Base-by-base conservation (phyloP, 306 rosid species). In the Ceratonia siliqua region DNA sequence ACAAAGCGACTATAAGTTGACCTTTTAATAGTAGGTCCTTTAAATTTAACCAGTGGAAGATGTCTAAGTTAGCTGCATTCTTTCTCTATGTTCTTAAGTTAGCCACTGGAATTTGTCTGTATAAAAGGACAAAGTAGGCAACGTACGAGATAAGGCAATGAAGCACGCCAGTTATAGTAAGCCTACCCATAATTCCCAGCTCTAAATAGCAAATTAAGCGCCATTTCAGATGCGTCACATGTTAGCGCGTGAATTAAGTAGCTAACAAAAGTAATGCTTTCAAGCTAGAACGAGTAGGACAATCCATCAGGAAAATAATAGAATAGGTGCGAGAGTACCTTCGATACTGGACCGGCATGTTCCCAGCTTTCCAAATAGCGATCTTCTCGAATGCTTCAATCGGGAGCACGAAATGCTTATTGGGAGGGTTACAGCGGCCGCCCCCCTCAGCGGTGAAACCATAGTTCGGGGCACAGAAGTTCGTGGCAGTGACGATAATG, bases 341-440 rank as follows among this genome's bases (percentile, higher is more conserved):
- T 33, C 98, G 96, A 76, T 91, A 94, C 85, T 88, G 92, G 4
- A 94, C 86, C 8, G 97, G 94, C 98, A 91, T 94, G 79, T 94
- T 94, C 1, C 97, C 98, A 6, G 97, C 98, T 67, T 94, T 94
- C 98, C 98, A 94, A 10, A 94, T 88, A 39, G 98, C 98, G 76
- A 94, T 94, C 87, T 94, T 94, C 88, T 94, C 98, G 9, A 94
- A 94, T 0, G 94, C 94, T 74, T 94, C 97, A 58, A 94, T 91
- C 10, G 98, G 98, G 6, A 94, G 92, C 21, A 91, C 94, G 66
- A 94, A 84, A 62, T 94, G 98, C 69, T 91, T 84, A 46, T 91
- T 94, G 0, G 98, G 98, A 55, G 96, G 87, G 75, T 94, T 94
- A 52, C 98, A 94, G 68, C 79, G 94, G 20, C 97, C 98, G 3